A percentile compares a stretch with the other conserved stretches of the same genome.
phyloP scores from a whole-genome alignment of 257 asterid genomes.

The Jacaranda mimosifolia region DNA sequence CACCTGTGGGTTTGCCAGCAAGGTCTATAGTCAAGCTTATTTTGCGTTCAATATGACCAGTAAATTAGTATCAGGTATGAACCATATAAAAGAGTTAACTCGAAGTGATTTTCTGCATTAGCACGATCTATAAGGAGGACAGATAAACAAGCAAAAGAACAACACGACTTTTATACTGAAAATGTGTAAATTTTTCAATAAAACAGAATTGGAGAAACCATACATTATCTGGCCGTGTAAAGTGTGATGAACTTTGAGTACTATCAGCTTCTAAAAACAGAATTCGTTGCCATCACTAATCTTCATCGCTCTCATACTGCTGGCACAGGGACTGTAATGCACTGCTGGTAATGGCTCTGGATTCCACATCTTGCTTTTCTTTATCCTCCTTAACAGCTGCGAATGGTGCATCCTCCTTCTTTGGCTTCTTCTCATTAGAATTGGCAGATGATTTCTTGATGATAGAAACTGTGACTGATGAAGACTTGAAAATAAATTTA shows the following conservation, averaged over 20 bases:
- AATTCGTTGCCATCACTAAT: constrained; percentile 38
- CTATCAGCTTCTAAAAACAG: not conserved
- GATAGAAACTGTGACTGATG: constrained; percentile 53
- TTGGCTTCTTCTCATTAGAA: constrained; percentile 30
- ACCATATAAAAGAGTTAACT: too few relatives aligned
- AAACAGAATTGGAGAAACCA: too few relatives aligned
- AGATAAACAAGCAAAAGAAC: too few relatives aligned
- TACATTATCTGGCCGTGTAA: too few relatives aligned
- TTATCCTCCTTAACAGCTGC: constrained; percentile 5
- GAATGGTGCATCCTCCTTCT: constrained; percentile 20
- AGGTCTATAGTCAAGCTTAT: too few relatives aligned
- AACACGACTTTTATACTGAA: too few relatives aligned
- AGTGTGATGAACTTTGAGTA: not conserved
- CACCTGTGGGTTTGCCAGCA: too few relatives aligned
- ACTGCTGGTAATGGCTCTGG: constrained; percentile 25
- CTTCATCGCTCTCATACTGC: constrained; percentile 68
- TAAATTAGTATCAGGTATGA: too few relatives aligned
- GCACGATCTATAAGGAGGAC: too few relatives aligned
- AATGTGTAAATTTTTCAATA: too few relatives aligned
- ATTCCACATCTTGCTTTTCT: constrained; percentile 29
- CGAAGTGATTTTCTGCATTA: too few relatives aligned
- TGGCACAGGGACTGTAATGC: constrained; percentile 64
- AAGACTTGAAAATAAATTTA: constrained; percentile 41
- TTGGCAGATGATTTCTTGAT: constrained; percentile 51
- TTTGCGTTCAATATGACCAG: too few relatives aligned